Evolutionary conservation across 306 rosid species (phyloP), one percentile per base, ranked within the genome.

Genomic region (Coriaria nepalensis): DNA sequence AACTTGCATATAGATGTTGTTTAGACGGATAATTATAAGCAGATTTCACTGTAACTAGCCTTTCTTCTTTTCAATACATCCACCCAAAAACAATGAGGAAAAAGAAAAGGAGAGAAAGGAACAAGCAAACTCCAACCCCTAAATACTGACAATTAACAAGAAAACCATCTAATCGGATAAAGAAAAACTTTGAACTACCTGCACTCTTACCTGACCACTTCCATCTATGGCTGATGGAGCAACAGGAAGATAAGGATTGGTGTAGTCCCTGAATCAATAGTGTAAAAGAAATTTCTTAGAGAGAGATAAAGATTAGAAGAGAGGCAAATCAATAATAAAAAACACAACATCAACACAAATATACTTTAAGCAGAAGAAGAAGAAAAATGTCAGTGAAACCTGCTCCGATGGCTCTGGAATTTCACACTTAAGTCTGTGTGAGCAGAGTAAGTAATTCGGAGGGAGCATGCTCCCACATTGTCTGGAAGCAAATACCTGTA

Each of bases 151-250:
- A 3, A 20, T 20, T 20, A 20, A 20, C 29, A 20, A 20, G 29
- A 20, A 20, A 20, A 20, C 29, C 29, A 20, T 20, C 29, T 20
- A 20, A 20, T 20, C 29, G 1, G 29, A 20, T 20, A 20, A 20
- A 20, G 29, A 20, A 20, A 20, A 20, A 20, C 29, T 20, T 20
- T 20, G 29, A 20, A 20, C 29, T 20, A 20, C 29, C 29, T 20
- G 3, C 29, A 20, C 29, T 20, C 29, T 20, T 85, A 92, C 98
- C 98, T 92, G 96, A 47, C 94, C 96, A 49, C 74, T 85, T 65
- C 96, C 98, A 65, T 92, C 98, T 55, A 92, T 76, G 56, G 98
- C 98, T 62, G 96, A 92, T 53, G 83, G 82, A 71, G 98, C 96
- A 72, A 92, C 96, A 13, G 98, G 98, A 66, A 92, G 98, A 69